Conservation (phyloP, 108 stramenopile genomes). For the Seminavis robusta region DNA sequence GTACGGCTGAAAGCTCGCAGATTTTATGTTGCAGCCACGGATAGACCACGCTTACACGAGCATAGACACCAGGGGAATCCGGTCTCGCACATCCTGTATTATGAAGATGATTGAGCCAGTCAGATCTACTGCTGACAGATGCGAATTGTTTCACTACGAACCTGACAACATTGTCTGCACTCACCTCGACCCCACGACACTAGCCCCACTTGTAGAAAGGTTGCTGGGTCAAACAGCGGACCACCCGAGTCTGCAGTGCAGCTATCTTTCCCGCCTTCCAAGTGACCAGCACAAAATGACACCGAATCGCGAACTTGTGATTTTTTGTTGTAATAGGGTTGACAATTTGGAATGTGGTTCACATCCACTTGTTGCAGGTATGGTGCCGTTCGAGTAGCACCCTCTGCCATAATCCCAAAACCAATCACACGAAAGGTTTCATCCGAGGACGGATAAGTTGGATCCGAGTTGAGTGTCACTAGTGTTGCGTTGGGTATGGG, state of each 20-base stretch:
- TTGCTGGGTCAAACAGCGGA: constrained; percentile 7
- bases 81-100: constrained; percentile 24
- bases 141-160: not conserved
- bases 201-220: constrained; percentile 21
- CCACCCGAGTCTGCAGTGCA: constrained; percentile 36
- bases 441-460: too few relatives aligned
- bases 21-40: constrained; percentile 28
- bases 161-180: not conserved
- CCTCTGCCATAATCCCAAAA: too few relatives aligned
- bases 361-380: too few relatives aligned
- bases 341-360: too few relatives aligned
- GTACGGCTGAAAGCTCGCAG: constrained; percentile 20
- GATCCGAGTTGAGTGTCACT: too few relatives aligned
- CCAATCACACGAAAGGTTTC: too few relatives aligned
- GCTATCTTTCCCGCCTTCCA: too few relatives aligned
- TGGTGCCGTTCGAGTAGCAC: too few relatives aligned
- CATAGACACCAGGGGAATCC: constrained; percentile 20
- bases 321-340: too few relatives aligned
- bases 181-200: constrained; percentile 16
- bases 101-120: constrained; percentile 1
- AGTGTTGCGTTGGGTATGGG: too few relatives aligned
- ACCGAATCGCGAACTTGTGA: too few relatives aligned
- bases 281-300: too few relatives aligned
- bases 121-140: not conserved
- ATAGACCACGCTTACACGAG: constrained; percentile 16